Percentiles rank a stretch among this genome's conserved stretches.
Conservation (phyloP, 257 asterid genomes). For the Cinchona pubescens region DNA sequence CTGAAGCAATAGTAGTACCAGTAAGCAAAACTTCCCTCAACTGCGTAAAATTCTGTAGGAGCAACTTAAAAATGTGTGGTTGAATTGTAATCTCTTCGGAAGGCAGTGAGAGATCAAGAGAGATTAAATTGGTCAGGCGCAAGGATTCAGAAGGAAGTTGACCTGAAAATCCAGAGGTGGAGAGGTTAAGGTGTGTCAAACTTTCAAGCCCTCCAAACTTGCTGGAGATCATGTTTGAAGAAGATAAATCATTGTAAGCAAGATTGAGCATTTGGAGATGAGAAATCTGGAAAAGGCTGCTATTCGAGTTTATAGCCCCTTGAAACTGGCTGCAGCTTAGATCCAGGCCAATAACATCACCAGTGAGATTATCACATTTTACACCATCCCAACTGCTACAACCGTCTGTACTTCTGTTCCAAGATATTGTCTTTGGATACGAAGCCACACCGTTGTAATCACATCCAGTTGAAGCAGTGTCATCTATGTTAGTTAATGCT, state of each 20-base stretch:
- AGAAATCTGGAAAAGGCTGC: conserved; percentile 15
- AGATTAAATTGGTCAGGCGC: conserved; percentile 9
- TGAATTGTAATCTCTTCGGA: conserved; percentile 9
- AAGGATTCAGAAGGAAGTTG: conserved; percentile 20
- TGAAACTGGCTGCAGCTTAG: conserved; percentile 23
- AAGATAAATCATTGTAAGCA: conserved; percentile 24
- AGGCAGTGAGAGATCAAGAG: conserved; percentile 13
- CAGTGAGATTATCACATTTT: conserved; percentile 4
- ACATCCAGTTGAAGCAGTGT: background rate
- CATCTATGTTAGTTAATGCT: conserved; percentile 5
- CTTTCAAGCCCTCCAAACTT: background rate
- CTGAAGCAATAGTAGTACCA: conserved; percentile 15
- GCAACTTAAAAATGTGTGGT: conserved; percentile 20
- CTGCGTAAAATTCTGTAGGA: conserved; percentile 28
- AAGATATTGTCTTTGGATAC: conserved; percentile 5
- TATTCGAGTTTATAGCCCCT: conserved; percentile 15
- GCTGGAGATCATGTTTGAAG: conserved; percentile 11
- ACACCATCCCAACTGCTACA: conserved; percentile 21
- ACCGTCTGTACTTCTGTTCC: conserved; percentile 18
- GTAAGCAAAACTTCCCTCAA: conserved; percentile 17
- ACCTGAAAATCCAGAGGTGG: conserved; percentile 18
- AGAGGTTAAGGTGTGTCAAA: conserved; percentile 23
- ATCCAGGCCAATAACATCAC: conserved; percentile 24
- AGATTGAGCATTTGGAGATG: conserved; percentile 12
- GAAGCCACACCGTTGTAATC: conserved; percentile 8